Conservation (phyloP, 495 filamentous ascomycete species). For the Neurospora sp. region DNA sequence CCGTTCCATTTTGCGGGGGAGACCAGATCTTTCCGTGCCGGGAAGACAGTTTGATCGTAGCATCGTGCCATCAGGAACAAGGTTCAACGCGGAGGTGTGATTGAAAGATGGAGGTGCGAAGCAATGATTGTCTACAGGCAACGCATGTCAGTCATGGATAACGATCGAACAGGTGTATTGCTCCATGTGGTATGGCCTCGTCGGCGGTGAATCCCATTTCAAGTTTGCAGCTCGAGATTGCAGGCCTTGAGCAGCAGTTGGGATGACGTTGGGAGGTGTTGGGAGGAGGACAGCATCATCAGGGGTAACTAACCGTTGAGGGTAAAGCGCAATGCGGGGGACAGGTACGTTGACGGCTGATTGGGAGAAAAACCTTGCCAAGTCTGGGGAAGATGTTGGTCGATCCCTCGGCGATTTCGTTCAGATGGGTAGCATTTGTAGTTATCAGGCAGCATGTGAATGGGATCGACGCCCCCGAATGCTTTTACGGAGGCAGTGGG, state of each 20-base stretch:
- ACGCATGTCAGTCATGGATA: not conserved
- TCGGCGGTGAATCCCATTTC: not conserved
- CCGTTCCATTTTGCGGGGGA: not conserved
- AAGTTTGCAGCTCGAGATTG: not conserved
- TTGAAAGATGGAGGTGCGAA: not conserved
- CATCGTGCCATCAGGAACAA: not conserved
- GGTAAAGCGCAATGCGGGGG: not conserved
- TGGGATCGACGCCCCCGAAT: not conserved
- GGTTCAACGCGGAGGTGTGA: not conserved
- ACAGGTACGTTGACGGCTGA: not conserved
- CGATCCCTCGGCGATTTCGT: constrained; percentile 3
- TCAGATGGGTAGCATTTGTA: not conserved
- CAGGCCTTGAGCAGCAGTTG: not conserved
- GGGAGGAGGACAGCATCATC: not conserved
- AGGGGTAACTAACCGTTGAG: not conserved
- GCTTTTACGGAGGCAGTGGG: not conserved
- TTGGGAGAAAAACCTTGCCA: constrained; percentile 1
- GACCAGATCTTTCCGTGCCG: not conserved
- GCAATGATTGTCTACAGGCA: not conserved
- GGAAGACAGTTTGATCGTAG: not conserved
- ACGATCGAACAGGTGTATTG: not conserved
- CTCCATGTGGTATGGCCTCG: not conserved
- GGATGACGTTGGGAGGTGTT: not conserved
- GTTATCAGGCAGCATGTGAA: constrained; percentile 2
- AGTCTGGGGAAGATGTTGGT: constrained; percentile 3